Percentiles rank a stretch among this genome's conserved stretches.
phyloP scores from a whole-genome alignment of 2,329 filamentous ascomycete genomes.

The Aspergillus jensenii region DNA sequence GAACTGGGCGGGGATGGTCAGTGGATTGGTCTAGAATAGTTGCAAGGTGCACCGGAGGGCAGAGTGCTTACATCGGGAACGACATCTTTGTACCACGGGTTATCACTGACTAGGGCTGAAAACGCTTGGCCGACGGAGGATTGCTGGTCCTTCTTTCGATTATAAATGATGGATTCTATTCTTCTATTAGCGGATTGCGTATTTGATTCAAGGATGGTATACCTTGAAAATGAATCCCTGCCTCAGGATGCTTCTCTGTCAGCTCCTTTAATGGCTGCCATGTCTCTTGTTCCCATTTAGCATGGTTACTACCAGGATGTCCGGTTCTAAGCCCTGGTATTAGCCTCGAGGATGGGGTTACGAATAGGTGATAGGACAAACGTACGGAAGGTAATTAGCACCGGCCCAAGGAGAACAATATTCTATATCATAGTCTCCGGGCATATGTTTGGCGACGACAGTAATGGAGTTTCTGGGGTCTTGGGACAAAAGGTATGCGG shows the following conservation, averaged over 20 bases:
- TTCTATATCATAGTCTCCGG: conserved; percentile 87
- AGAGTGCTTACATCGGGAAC: conserved; percentile 61
- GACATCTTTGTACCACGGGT: conserved; percentile 72
- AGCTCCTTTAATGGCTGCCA: conserved; percentile 64
- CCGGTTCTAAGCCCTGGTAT: conserved; percentile 35
- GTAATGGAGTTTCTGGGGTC: conserved; percentile 62
- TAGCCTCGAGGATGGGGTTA: not conserved
- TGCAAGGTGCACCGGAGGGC: not conserved
- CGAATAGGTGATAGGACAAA: conserved; percentile 14
- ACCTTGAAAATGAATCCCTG: conserved; percentile 79
- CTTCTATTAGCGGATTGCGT: not conserved
- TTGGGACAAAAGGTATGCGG: conserved; percentile 61
- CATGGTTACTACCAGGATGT: conserved; percentile 36
- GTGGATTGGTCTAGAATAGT: not conserved
- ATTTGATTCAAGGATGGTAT: conserved; percentile 2
- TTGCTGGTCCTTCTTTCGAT: conserved; percentile 63
- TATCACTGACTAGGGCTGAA: conserved; percentile 63
- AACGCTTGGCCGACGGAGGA: conserved; percentile 59
- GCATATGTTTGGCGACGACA: conserved; percentile 83
- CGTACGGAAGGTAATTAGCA: conserved; percentile 74
- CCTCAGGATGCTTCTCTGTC: conserved; percentile 67
- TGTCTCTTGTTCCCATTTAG: conserved; percentile 61
- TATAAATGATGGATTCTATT: conserved; percentile 54
- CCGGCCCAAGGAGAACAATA: conserved; percentile 90
- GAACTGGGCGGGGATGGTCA: conserved; percentile 47